Evolutionary conservation across 2,329 filamentous ascomycete genomes (phyloP), one percentile per base, ranked within the genome.

Genomic region (Penicillium freii): DNA sequence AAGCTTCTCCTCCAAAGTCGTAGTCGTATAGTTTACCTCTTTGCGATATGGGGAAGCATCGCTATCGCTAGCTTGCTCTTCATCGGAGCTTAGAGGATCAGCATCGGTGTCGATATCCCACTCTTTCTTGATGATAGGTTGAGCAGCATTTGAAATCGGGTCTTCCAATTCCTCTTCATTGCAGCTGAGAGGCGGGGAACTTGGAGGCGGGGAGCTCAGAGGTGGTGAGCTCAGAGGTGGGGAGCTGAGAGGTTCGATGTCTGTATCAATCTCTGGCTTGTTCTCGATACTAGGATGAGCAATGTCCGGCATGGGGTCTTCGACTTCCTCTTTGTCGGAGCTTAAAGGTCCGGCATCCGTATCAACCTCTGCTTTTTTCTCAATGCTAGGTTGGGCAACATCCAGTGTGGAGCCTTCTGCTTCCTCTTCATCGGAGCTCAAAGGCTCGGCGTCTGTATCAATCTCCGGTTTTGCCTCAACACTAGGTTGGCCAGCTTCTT

Each of bases 201-300:
- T 43, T 5, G 15, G 42, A 29, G 42, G 25, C n/a, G 21, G 23
- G 9, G 43, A 45, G 11, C 43, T 45, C 2, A 31, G 27, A 31
- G 44, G 29, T 17, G 29, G 69, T 2, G 71, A 72, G 51, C 72
- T 74, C 3, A 70, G 29, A 2, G 44, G 29, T 10, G 19, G 69
- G 2, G 71, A 72, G 54, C 72, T 74, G 4, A 71, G 31, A 2
- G 73, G 73, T 11, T 72, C 72, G 51, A 71, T 72, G 25, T 75
- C 70, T 13, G 66, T 73, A 5, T 62, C 69, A 4, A 68, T 70
- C 44, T 68, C 62, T 25, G 13, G 17, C 17, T 27, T 38, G n/a
- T 33, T 27, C 39, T 23, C 44, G 17, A 54, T 33, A 27, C 48
- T 51, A 31, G 48, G 43, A 17, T 34, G 33, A 19, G 49, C 38